Conservation (phyloP, 1,284 basidiomycete species). For the Rhodotorula glutinis region DNA sequence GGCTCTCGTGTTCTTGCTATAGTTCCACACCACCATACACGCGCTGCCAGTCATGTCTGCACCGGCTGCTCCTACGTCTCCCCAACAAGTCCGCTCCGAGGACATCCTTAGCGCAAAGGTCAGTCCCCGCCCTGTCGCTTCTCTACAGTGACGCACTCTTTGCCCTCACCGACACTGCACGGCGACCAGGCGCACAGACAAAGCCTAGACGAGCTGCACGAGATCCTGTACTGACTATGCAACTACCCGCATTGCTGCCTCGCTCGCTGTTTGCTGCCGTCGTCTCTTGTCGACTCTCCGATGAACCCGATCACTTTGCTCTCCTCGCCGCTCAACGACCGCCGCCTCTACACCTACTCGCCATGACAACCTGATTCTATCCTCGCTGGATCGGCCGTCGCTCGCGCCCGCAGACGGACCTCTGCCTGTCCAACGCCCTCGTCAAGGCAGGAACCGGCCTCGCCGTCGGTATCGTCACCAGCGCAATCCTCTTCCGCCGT, state of each 20-base stretch:
- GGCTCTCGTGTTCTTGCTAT: too few species aligned
- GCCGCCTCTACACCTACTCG: neutral
- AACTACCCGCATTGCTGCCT: too few species aligned
- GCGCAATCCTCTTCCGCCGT: conserved; percentile 93
- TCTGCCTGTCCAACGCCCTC: conserved; percentile 52
- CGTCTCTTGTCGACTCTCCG: too few species aligned
- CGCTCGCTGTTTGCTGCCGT: too few species aligned
- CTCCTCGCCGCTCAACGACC: neutral
- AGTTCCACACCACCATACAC: too few species aligned
- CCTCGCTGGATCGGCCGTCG: neutral
- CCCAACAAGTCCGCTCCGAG: conserved; percentile 15
- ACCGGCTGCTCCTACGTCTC: conserved; percentile 4
- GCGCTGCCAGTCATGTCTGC: conserved; percentile 8
- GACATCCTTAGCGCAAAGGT: conserved; percentile 39
- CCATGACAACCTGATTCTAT: neutral
- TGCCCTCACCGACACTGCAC: neutral
- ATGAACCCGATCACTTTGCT: too few species aligned
- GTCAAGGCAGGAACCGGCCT: conserved; percentile 84
- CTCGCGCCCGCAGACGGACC: conserved; percentile 37
- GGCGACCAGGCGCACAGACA: too few species aligned
- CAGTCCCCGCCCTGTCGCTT: neutral
- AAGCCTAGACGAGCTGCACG: too few species aligned
- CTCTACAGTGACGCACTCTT: neutral
- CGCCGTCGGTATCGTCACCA: conserved; percentile 87
- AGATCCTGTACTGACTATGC: too few species aligned